Base-by-base conservation (phyloP, 805 yeast genomes). In the Starmera quercuum region DNA sequence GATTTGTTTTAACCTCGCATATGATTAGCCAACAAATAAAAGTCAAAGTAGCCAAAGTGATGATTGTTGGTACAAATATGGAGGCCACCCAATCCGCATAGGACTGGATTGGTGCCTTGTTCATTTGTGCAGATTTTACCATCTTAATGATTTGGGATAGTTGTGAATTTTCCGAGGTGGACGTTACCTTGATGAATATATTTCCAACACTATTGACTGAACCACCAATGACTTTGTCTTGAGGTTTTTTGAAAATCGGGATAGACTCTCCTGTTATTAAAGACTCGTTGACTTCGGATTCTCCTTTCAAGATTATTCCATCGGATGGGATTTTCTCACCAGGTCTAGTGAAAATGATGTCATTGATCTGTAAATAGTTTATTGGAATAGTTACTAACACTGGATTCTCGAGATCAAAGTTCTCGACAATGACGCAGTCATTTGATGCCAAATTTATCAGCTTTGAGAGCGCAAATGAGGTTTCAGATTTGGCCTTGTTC, bases 291-390 rank as follows among this genome's bases (percentile, higher is more conserved):
- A 86, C 70, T 48, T 83, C 95, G 0, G 95, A 73, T 36, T 71
- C 72, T 7, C 98, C 98, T 42, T 66, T 66, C 2, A 82, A 59
- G 13, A 94, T 77, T 7, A 67, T 53, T 31, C 97, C 99, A 64
- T 92, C 99, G 1, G 95, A 87, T 1, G 97, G 95, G 4, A 92
- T 71, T 45, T 77, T 84, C 33, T 79, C 79, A 9, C 98, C 98
- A 0, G 97, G 95, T 30, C 76, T 65, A 3, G 92, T 69, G 13
- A 84, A 68, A 0, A 85, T 80, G 20, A 83, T 66, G 56, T 92
- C 99, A 46, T 73, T 70, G 8, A 68, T 63, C 51, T 92, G 95
- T 29, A 92, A 58, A 39, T 83, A 68, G 44, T 86, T 95, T 18
- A 86, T 74, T 20, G 82, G 65, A n/a, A 92, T 71, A 9, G 49